A percentile compares a stretch with the other conserved stretches of the same genome.
Conservation (phyloP, 768 basidiomycete genomes). For the Pisolithus marmoratus region DNA sequence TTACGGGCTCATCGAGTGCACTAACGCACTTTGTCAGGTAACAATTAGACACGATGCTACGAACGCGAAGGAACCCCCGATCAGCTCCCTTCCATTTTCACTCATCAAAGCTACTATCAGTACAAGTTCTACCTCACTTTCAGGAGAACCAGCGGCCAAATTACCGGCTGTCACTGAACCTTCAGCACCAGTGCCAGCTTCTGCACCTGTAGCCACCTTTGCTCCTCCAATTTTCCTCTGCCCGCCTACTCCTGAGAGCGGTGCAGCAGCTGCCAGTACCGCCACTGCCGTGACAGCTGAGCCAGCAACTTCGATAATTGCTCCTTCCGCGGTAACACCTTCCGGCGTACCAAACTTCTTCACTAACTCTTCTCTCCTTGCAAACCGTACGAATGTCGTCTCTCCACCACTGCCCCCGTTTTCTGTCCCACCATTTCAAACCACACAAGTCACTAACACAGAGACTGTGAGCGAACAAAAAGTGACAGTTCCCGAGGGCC, state of each 20-base stretch:
- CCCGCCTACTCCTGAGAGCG: conserved; percentile 24
- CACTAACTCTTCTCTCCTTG: conserved; percentile 42
- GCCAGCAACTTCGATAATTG: conserved; percentile 4
- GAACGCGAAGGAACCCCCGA: conserved; percentile 60
- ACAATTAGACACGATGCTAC: conserved; percentile 36
- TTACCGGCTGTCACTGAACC: conserved; percentile 5
- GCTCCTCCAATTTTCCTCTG: conserved; percentile 19
- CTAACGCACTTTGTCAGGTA: conserved; percentile 18
- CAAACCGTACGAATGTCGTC: conserved; percentile 28
- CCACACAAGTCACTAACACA: conserved; percentile 10
- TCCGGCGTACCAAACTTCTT: conserved; percentile 60
- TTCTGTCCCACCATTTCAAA: conserved; percentile 18
- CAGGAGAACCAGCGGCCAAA: neutral
- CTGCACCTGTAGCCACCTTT: neutral
- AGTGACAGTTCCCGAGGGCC: neutral
- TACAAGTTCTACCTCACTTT: conserved; percentile 10
- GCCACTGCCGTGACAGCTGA: neutral
- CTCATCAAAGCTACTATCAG: conserved; percentile 35
- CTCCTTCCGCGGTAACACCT: conserved; percentile 6
- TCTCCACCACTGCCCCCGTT: conserved; percentile 12
- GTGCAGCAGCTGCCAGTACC: conserved; percentile 10
- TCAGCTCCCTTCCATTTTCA: conserved; percentile 59
- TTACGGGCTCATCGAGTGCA: conserved; percentile 5
- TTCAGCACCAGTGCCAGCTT: neutral
- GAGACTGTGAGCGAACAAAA: neutral